These are phyloP conservation scores for Fusarium sp. DNA, from an alignment of 2,329 filamentous ascomycete species.

Conservation along the genomic window DNA sequence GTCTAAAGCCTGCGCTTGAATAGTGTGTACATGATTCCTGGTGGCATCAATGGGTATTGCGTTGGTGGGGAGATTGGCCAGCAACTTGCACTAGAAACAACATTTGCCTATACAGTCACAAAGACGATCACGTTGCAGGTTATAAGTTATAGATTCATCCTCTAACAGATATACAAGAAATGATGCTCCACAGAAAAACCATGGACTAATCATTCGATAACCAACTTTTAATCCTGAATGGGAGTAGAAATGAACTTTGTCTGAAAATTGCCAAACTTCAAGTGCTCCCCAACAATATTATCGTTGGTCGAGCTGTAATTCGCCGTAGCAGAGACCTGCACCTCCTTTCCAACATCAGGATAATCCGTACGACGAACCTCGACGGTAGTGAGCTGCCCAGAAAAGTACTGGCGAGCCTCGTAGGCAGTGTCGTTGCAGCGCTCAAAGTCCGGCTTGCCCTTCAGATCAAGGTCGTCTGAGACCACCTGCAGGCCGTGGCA, in stretches of 20 bases:
- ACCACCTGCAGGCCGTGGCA: neutral
- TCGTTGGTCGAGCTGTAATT: neutral
- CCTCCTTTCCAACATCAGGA: neutral
- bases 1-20: neutral
- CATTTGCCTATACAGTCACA: neutral
- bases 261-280: neutral
- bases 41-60: neutral
- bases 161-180: neutral
- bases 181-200: neutral
- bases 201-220: accelerated
- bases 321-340: neutral
- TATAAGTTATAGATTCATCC: neutral
- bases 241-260: neutral
- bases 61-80: neutral
- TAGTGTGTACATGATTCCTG: too few species aligned
- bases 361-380: neutral
- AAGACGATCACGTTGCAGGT: neutral
- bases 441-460: neutral
- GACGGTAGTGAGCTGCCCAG: neutral
- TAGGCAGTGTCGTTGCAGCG: neutral
- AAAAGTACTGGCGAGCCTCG: neutral
- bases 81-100: neutral
- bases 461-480: neutral
- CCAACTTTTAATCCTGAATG: neutral
- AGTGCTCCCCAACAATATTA: neutral